Percentiles rank a stretch among this genome's conserved stretches.
These are phyloP conservation scores for Entamoeba invadens DNA, from an alignment of 208 protist genomes.

Conservation along the genomic window DNA sequence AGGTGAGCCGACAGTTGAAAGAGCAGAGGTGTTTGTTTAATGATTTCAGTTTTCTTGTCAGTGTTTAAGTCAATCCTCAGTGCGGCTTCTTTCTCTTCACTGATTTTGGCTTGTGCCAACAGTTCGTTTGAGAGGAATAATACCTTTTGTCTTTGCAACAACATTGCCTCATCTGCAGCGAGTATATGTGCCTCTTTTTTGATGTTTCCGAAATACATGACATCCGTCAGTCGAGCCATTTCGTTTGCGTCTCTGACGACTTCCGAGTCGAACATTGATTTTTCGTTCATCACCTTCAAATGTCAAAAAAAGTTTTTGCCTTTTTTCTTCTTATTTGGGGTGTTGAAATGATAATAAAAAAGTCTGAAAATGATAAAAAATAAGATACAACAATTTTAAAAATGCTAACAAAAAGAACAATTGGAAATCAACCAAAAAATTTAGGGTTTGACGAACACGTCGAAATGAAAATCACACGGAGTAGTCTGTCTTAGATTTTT, in stretches of 20 bases:
- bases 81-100: neutral
- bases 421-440: too few species aligned
- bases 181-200: conserved; percentile 7
- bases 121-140: neutral
- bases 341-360: too few species aligned
- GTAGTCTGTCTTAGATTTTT: neutral
- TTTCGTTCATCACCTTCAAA: conserved; percentile 19
- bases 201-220: conserved; percentile 2
- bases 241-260: conserved; percentile 5
- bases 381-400: too few species aligned
- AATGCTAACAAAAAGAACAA: too few species aligned
- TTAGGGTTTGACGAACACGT: too few species aligned
- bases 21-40: neutral
- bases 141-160: conserved; percentile 10
- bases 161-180: neutral
- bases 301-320: conserved; percentile 46
- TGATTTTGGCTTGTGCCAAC: neutral
- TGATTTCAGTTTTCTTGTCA: neutral
- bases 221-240: conserved; percentile 2
- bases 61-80: neutral
- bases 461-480: too few species aligned
- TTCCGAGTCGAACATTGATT: neutral
- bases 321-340: too few species aligned
- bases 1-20: neutral
- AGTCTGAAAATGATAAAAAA: too few species aligned